Evolutionary conservation across 1,284 basidiomycete genomes (phyloP).

Genomic region (Ceratobasidium theobromae): DNA sequence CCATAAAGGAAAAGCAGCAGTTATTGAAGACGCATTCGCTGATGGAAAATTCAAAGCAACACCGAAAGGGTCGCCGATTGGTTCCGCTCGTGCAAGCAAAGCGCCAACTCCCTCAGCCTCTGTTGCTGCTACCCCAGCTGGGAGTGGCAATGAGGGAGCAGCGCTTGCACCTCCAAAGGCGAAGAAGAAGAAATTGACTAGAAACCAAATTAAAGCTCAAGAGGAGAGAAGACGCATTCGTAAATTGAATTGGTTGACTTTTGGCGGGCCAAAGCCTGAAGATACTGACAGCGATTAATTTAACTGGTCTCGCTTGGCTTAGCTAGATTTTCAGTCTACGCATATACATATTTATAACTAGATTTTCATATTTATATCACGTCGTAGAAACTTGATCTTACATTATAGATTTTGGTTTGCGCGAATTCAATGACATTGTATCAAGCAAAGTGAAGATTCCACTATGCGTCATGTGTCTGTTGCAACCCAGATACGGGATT

Average conservation of each 20-base stretch:
- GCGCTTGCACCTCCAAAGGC: constrained; percentile 47
- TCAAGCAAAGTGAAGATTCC: no score
- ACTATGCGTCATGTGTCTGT: not conserved
- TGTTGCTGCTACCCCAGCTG: constrained; percentile 64
- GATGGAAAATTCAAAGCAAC: constrained; percentile 43
- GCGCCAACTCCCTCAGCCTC: constrained; percentile 66
- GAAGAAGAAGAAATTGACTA: constrained; percentile 90
- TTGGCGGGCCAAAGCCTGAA: constrained; percentile 77
- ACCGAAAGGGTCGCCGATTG: constrained; percentile 37
- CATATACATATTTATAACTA: constrained; percentile 29
- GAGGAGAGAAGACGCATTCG: constrained; percentile 78
- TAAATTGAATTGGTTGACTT: constrained; percentile 81
- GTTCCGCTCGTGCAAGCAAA: constrained; percentile 39
- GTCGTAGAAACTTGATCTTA: not conserved
- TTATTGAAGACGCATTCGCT: constrained; percentile 76
- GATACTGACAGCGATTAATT: constrained; percentile 69
- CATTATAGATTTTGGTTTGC: not conserved
- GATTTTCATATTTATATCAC: constrained; percentile 7
- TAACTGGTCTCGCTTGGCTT: not conserved
- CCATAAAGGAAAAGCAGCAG: constrained; percentile 82
- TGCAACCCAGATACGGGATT: not conserved
- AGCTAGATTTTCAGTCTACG: not conserved
- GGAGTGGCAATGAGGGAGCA: constrained; percentile 67
- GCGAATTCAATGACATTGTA: no score
- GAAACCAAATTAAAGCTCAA: constrained; percentile 87